Base-by-base conservation (phyloP, 371 early-diverging fungal genomes). In the Lichtheimia ramosa region DNA sequence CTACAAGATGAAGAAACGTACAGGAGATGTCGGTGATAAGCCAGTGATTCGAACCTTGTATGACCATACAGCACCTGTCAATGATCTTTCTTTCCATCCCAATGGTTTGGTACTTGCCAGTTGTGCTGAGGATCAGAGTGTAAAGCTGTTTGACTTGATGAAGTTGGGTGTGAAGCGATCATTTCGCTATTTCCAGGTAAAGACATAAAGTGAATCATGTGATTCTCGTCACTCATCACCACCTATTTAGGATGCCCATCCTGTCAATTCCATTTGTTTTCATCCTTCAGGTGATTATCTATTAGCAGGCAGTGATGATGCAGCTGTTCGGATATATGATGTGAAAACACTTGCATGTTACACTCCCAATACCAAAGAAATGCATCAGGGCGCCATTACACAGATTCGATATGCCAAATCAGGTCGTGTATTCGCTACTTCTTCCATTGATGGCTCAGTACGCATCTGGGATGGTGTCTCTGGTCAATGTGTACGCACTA, bases 41-140 rank as follows among this genome's bases (percentile, higher is more conserved):
- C 91, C 92, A 0, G 94, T 95, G 50, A 88, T 96, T 59, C 80
- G 93, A 25, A 91, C 95, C 5, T 81, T 95, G 43, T 94, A 94
- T 71, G 93, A 96, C 66, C 96, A 96, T 68, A 69, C 73, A 2
- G 87, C 77, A 54, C 83, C 87, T 27, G 89, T 96, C 21, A 95
- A 91, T 34, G 95, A 94, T 56, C 71, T 95, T 10, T 84, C 87
- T 34, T 96, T 96, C 69, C 97, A 97, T 64, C 97, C 97, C 6
- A 95, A 95, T 61, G 93, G 94, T 15, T 73, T 89, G 8, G 92
- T 94, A 3, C 80, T 97, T 27, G 97, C 96, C 1, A 89, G 91
- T 48, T 89, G 93, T 63, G 86, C 94, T 1, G 93, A 93, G 24
- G 96, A 96, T 62, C 83, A 77, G 62, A 82, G 82, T 46, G 89